A percentile compares a stretch with the other conserved stretches of the same genome.
These are phyloP conservation scores for Botryotinia globosa DNA, from an alignment of 2,329 filamentous ascomycete species.

Conservation along the genomic window DNA sequence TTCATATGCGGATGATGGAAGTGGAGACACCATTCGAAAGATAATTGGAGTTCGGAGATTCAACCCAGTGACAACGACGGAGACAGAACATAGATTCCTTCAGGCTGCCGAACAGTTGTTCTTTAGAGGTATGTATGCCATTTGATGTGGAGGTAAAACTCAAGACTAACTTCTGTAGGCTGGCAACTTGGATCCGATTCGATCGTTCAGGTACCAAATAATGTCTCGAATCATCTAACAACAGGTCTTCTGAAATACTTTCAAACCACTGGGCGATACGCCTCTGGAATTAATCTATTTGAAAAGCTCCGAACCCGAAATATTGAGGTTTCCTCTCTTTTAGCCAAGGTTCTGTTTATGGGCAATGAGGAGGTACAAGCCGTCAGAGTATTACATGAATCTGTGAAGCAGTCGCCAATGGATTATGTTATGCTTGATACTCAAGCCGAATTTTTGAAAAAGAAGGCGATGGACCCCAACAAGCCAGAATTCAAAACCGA, in stretches of 20 bases:
- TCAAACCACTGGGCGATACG: constrained; percentile 87
- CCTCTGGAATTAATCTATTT: constrained; percentile 95
- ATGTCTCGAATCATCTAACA: constrained; percentile 93
- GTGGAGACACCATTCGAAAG: constrained; percentile 90
- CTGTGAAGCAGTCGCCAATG: constrained; percentile 89
- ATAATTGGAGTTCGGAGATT: constrained; percentile 96
- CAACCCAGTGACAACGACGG: constrained; percentile 97
- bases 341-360: constrained; percentile 88
- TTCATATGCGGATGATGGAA: constrained; percentile 93
- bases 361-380: constrained; percentile 97
- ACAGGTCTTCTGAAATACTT: constrained; percentile 94
- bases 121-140: constrained; percentile 73
- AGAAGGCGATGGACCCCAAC: constrained; percentile 65
- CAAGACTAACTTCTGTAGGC: constrained; percentile 49
- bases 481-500: constrained; percentile 57
- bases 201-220: constrained; percentile 94
- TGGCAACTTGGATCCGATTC: constrained; percentile 96
- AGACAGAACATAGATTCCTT: constrained; percentile 93
- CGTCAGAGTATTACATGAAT: constrained; percentile 81
- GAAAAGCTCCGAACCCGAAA: constrained; percentile 91
- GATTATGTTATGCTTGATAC: constrained; percentile 95
- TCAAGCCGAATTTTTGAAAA: constrained; percentile 86
- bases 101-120: constrained; percentile 93
- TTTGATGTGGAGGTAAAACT: neutral
- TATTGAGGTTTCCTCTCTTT: constrained; percentile 86